Percentiles rank a stretch among this genome's conserved stretches.
These are phyloP conservation scores for Venturia pyrina DNA, from an alignment of 2,329 filamentous ascomycete species.

Conservation along the genomic window DNA sequence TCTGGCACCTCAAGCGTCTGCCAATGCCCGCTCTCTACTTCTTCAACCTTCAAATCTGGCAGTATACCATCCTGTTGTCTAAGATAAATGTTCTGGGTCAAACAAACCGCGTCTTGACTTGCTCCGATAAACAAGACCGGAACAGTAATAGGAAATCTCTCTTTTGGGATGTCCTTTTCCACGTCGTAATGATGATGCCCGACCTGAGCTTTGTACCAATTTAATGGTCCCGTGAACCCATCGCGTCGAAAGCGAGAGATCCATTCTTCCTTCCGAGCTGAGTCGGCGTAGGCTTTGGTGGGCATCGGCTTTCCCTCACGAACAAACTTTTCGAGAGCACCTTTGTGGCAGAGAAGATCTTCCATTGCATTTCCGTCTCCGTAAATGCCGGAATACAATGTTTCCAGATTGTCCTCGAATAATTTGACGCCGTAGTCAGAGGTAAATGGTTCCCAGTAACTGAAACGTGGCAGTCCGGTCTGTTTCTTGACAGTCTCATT, in stretches of 20 bases:
- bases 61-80: conserved; percentile 21
- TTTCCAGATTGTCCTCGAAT: conserved; percentile 30
- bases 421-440: conserved; percentile 29
- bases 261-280: conserved; percentile 24
- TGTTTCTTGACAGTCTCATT: conserved; percentile 24
- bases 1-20: conserved; percentile 9
- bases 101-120: conserved; percentile 26
- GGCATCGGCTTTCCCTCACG: conserved; percentile 17
- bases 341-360: conserved; percentile 24
- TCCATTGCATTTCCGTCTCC: conserved; percentile 26
- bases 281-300: conserved; percentile 25
- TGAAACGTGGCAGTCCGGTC: conserved; percentile 29
- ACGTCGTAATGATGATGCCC: conserved; percentile 20
- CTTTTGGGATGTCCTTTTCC: conserved; percentile 20
- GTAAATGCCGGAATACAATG: conserved; percentile 27
- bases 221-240: conserved; percentile 26
- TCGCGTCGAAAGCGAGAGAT: conserved; percentile 24
- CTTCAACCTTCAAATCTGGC: conserved; percentile 23
- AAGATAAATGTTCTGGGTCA: conserved; percentile 22
- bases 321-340: conserved; percentile 15
- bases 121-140: conserved; percentile 28
- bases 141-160: conserved; percentile 22
- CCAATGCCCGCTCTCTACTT: conserved; percentile 28
- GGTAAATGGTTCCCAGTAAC: conserved; percentile 40
- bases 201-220: conserved; percentile 27